Conservation (phyloP, 2,329 filamentous ascomycete genomes). For the Beauveria sp. region DNA sequence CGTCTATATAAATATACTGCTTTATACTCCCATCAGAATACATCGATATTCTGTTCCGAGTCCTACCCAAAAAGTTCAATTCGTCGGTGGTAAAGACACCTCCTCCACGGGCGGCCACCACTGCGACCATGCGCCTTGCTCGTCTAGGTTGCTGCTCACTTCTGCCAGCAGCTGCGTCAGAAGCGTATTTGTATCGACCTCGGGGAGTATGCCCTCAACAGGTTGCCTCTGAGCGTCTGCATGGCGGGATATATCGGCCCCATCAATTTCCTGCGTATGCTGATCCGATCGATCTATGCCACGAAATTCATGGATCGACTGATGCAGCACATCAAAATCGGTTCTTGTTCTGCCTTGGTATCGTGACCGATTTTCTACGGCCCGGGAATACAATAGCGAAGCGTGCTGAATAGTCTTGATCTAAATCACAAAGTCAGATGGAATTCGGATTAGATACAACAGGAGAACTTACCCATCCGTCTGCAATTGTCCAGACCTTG, state of each 20-base stretch:
- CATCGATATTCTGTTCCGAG: too few species aligned
- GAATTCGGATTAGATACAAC: not conserved
- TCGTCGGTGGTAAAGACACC: slow-evolving; percentile 13
- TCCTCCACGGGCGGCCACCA: slow-evolving; percentile 21
- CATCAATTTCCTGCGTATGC: slow-evolving; percentile 23
- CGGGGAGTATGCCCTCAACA: not conserved
- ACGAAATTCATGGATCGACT: slow-evolving; percentile 25
- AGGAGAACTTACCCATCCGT: slow-evolving; percentile 20
- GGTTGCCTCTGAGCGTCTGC: not conserved
- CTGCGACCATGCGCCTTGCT: slow-evolving; percentile 21
- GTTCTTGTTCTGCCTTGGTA: slow-evolving; percentile 21
- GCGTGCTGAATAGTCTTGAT: slow-evolving; percentile 21
- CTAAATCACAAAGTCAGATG: slow-evolving; percentile 6
- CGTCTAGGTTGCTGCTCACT: slow-evolving; percentile 20
- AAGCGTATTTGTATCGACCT: slow-evolving; percentile 16
- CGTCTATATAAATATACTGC: slow-evolving; percentile 12
- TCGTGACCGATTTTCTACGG: slow-evolving; percentile 15
- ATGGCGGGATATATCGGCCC: slow-evolving; percentile 14
- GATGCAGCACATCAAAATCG: slow-evolving; percentile 24
- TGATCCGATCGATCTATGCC: slow-evolving; percentile 24
- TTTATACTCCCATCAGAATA: too few species aligned
- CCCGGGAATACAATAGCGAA: slow-evolving; percentile 20
- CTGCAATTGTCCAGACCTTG: slow-evolving; percentile 22
- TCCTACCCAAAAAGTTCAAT: not conserved
- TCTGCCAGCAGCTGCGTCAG: slow-evolving; percentile 19